Evolutionary conservation across 1,284 basidiomycete genomes (phyloP), one percentile per base, ranked within the genome.

Genomic region (Sporisorium reilianum): DNA sequence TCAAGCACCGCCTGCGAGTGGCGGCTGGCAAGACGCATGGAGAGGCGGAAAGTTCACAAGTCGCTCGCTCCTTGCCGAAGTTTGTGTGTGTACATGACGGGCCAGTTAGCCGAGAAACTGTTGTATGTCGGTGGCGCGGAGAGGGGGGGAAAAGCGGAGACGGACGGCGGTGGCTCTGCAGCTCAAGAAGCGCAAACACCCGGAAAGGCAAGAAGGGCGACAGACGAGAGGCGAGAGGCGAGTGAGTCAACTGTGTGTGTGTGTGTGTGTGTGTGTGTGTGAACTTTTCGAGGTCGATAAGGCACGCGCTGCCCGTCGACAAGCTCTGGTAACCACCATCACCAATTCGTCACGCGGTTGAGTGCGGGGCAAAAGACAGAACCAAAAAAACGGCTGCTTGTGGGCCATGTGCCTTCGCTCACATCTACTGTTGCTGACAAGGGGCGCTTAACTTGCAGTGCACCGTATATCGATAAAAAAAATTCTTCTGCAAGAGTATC

Each of bases 71-170:
- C n/a, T 20, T 25, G 30, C 41, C 51, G 38, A 53, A 55, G 34
- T 25, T 51, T 25, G 34, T 51, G 22, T 40, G 34, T 4, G 16
- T n/a, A n/a, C 11, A 16, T 10, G 32, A 7, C 3, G 30, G 18
- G 38, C 25, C 38, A n/a, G 3, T 11, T 44, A 55, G 53, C 53
- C 53, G 53, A 55, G 53, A 55, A 55, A 55, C 34, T 44, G 41
- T 42, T n/a, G 40, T 25, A 5, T n/a, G 5, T 36, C 28, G 44
- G 53, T 55, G 53, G 30, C 52, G 52, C 26, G 12, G 30, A 26
- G 18, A 25, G 42, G 3, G 12, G n/a, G n/a, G n/a, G n/a, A 16
- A 25, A 45, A 26, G 44, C 14, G 16, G 26, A n/a, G 25, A 18
- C 11, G 22, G 16, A n/a, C 14, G 44, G 14, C 3, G 2, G 36